A percentile compares a stretch with the other conserved stretches of the same genome.
These are phyloP conservation scores for Gardenia jasminoides DNA, from an alignment of 257 asterid species.

Conservation along the genomic window DNA sequence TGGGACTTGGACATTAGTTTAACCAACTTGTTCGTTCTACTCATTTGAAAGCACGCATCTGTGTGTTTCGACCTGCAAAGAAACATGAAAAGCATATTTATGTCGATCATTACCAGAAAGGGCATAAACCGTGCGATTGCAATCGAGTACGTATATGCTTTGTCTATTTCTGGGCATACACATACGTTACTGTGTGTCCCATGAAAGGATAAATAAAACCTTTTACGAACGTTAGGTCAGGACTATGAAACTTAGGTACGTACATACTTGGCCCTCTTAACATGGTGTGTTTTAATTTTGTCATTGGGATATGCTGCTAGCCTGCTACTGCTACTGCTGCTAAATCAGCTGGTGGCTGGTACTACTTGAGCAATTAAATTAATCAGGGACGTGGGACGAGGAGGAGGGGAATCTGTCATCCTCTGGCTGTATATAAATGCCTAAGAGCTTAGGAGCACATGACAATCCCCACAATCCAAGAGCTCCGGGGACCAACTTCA, in stretches of 20 bases:
- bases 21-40: too few relatives aligned
- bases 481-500: neutral
- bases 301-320: too few relatives aligned
- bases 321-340: too few relatives aligned
- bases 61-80: too few relatives aligned
- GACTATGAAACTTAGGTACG: neutral
- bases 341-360: too few relatives aligned
- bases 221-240: too few relatives aligned
- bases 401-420: neutral
- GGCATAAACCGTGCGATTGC: too few relatives aligned
- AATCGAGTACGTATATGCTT: neutral
- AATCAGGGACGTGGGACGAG: neutral
- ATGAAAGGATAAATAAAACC: neutral
- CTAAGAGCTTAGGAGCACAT: conserved; percentile 7
- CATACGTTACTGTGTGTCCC: neutral
- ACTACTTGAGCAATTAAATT: too few relatives aligned
- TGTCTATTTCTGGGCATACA: neutral
- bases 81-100: too few relatives aligned
- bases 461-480: conserved; percentile 8
- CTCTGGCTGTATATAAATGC: conserved; percentile 8
- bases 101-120: too few relatives aligned
- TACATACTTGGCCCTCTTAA: neutral
- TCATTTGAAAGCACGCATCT: too few relatives aligned
- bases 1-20: too few relatives aligned
- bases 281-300: neutral